Base-by-base conservation (phyloP, 2,329 filamentous ascomycete genomes). In the Cadophora malorum region DNA sequence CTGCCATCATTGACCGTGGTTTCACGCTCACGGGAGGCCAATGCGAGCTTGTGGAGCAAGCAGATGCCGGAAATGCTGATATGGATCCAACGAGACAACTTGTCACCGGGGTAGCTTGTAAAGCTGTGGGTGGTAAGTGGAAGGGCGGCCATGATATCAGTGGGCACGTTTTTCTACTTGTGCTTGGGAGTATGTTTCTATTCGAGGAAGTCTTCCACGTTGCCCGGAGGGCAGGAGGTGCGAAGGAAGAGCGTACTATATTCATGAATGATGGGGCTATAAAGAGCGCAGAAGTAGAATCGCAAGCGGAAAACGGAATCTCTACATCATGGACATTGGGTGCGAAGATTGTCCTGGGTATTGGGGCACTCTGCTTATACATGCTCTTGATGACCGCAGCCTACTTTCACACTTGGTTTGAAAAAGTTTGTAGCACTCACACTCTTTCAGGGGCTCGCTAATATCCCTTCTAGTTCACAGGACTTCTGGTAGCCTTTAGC, bases 341-440 rank as follows among this genome's bases (percentile, higher is more conserved):
- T 9, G 80, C 81, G 74, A 82, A 87, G 83, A 81, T 91, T 72
- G 86, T 89, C 70, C 80, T 85, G 28, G 84, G 77, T 0, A 88
- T 97, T 31, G 85, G 91, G 21, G 89, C 80, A 0, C 75, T 97
- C 76, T 93, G 90, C 76, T 87, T 90, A 83, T 98, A 96, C 93
- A 99, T 99, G 96, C 80, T 99, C 78, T 84, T 98, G 69, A 99
- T 99, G 96, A 99, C 96, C 50, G 94, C 94, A 2, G 94, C 96
- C 49, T 99, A 95, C 84, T 99, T 99, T 77, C 96, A 99, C 80
- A 99, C 96, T 0, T 98, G 95, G 94, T 90, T 96, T 75, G 96
- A 99, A 83, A 99, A 98, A 90, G 91, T 92, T 75, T 76, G 84
- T 78, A 63, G 31, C 21, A 31, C 10, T 21, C 38, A 45, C 6